Evolutionary conservation across 345 rosid genomes (phyloP), one percentile per base, ranked within the genome.

Genomic region (Syzygium grande): DNA sequence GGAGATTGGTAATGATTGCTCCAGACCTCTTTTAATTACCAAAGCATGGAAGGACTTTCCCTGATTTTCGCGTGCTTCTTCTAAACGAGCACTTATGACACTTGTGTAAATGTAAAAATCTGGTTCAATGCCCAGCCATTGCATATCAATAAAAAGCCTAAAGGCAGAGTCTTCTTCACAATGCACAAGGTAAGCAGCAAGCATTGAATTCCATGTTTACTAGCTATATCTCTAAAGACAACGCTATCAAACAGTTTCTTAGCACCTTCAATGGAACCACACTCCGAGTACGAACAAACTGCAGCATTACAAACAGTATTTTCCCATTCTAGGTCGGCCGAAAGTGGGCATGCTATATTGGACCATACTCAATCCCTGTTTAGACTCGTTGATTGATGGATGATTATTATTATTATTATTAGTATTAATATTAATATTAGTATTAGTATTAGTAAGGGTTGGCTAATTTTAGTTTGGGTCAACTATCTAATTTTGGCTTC

Each of bases 121-220:
- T 0, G 93, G 92, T 84, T 92, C 94, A 53, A 94, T 89, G 55
- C 91, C 90, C 86, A 77, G 46, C 54, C 85, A 83, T 78, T 88
- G 94, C 96, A 96, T 94, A 84, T 93, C 93, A 83, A 87, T 85
- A 84, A 94, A 96, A 38, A 94, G 89, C 80, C 88, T 85, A 84
- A 92, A 91, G 56, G 94, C 98, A 29, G 84, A 89, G 30, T 91
- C 94, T 88, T 90, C 92, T 87, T 87, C 88, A 87, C 91, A 93
- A 86, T 93, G 97, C 52, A 85, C 89, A 52, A 95, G 89, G 90
- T 90, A 94, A 85, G 94, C 96, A 46, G 94, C 93, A 29, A 96
- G 79, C 97, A 94, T 94, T 5, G 98, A 92, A 85, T 96, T 96
- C 98, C 97, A 95, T 0, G 95, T 89, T 85, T n/a, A n/a, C n/a